Evolutionary conservation across 306 rosid genomes (phyloP), one percentile per base, ranked within the genome.

Genomic region (Comarum palustre): DNA sequence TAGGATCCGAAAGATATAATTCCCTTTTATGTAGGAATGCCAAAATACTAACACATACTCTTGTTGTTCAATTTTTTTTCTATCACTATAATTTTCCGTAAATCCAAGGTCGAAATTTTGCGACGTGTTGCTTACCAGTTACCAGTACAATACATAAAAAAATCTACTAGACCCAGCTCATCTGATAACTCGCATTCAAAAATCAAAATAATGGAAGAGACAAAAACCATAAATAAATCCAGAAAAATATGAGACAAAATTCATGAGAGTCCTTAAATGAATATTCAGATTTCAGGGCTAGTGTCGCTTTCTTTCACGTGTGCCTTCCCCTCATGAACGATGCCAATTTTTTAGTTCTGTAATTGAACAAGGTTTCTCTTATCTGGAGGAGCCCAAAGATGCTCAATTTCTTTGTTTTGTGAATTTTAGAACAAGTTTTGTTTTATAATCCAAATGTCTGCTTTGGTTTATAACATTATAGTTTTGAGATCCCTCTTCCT

Each of bases 351-450:
- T 55, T 71, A 6, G 27, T 71, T 1, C 27, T 39, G 39, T 55
- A 17, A 57, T 32, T 39, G 39, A 38, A 38, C 65, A 55, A 22
- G 52, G 54, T 38, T 39, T 25, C 22, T 8, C 29, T 72, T 73
- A 73, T 20, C 31, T 17, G 77, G 59, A 67, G 52, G 58, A 67
- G 47, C 80, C 20, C 73, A 75, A 86, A 83, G 83, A 81, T 77
- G 69, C 82, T 77, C 72, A 58, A 46, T 66, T 32, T 77, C 74
- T 59, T 61, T 15, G 71, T 79, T 69, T 55, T 58, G 76, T 29
- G 58, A 72, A 73, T 12, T 76, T 62, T 60, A 34, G 39, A 19
- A 25, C 9, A 0, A 15, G 7, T 32, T 31, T 41, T 69, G 17
- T 69, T 60, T 66, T 42, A 78, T 45, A 34, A 17, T 55, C 63